Evolutionary conservation across 2,329 filamentous ascomycete genomes (phyloP).

Genomic region (Simplicillium sp.): DNA sequence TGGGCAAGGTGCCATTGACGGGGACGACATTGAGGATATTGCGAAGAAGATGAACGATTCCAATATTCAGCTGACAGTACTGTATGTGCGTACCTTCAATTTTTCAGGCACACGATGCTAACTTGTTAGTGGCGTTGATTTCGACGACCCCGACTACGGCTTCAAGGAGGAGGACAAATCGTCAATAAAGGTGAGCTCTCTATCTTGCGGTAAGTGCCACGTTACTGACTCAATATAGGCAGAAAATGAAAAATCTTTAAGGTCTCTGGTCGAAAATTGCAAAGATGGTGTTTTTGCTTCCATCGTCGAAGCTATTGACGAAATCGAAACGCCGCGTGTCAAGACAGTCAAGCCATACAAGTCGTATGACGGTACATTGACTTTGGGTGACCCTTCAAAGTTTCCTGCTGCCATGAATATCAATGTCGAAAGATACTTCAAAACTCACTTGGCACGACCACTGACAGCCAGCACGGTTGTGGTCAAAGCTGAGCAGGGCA

Average conservation of each 20-base stretch:
- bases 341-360: conserved; percentile 69
- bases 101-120: conserved; percentile 6
- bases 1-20: conserved; percentile 63
- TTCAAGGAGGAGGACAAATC: conserved; percentile 88
- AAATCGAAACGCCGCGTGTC: conserved; percentile 66
- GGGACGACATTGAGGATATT: conserved; percentile 61
- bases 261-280: conserved; percentile 56
- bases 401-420: conserved; percentile 72
- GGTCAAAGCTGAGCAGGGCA: conserved; percentile 36
- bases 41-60: conserved; percentile 63
- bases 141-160: conserved; percentile 83
- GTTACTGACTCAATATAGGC: conserved; percentile 15
- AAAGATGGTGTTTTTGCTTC: conserved; percentile 67
- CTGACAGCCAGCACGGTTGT: conserved; percentile 73
- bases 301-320: conserved; percentile 72
- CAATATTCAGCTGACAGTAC: conserved; percentile 66
- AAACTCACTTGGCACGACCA: conserved; percentile 67
- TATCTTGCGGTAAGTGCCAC: not conserved
- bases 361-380: conserved; percentile 70
- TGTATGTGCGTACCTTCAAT: conserved; percentile 46
- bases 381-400: conserved; percentile 65
- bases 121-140: conserved; percentile 67
- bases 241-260: conserved; percentile 63
- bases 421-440: conserved; percentile 83
- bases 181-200: conserved; percentile 47